Conservation (phyloP, 1,284 basidiomycete species). For the Ceratobasidium sp. region DNA sequence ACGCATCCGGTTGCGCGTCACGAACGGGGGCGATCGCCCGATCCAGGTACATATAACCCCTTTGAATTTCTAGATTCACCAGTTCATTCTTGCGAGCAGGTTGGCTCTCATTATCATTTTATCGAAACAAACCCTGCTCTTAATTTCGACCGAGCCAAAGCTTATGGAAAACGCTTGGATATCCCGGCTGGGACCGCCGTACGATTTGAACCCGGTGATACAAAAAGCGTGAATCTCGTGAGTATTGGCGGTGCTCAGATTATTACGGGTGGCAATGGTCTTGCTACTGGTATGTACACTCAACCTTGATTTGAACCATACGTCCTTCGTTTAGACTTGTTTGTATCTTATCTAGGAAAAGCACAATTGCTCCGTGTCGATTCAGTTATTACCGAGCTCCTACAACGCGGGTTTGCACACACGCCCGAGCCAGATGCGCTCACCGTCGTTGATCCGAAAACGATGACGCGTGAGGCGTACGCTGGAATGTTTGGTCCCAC, state of each 20-base stretch:
- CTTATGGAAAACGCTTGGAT: conserved; percentile 90
- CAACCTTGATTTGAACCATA: not conserved
- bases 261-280: conserved; percentile 84
- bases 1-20: conserved; percentile 81
- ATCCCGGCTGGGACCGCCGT: conserved; percentile 95
- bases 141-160: conserved; percentile 82
- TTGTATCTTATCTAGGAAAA: conserved; percentile 17
- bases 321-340: not conserved
- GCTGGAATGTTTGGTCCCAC: conserved; percentile 97
- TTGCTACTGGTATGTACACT: conserved; percentile 71
- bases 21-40: conserved; percentile 94
- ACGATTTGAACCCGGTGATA: conserved; percentile 95
- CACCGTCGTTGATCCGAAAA: conserved; percentile 64
- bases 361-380: conserved; percentile 62
- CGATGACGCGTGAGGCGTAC: conserved; percentile 77
- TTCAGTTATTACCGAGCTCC: conserved; percentile 61
- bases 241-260: conserved; percentile 79
- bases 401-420: conserved; percentile 74
- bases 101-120: conserved; percentile 96
- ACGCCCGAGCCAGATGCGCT: conserved; percentile 70
- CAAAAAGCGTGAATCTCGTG: conserved; percentile 86
- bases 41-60: conserved; percentile 74
- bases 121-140: conserved; percentile 89
- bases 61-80: not conserved
- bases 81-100: conserved; percentile 59